These are phyloP conservation scores for Casuarina equisetifolia DNA, from an alignment of 306 rosid genomes.

Conservation along the genomic window DNA sequence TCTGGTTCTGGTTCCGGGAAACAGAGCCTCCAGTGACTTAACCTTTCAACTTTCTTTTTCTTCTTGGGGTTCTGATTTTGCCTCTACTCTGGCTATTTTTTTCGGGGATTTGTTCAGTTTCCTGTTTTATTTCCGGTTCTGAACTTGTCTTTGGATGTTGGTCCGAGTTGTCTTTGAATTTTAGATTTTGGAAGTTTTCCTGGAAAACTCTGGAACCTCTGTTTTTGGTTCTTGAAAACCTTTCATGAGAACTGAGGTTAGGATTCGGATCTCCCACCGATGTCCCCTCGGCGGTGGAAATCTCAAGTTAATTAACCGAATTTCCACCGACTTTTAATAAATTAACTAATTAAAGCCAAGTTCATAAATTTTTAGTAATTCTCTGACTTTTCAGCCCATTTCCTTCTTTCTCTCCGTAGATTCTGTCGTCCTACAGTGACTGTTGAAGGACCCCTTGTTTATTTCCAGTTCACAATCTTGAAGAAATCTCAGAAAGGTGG, in stretches of 20 bases:
- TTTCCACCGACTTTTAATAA: not conserved
- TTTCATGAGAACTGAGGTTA: not conserved
- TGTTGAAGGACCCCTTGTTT: not conserved
- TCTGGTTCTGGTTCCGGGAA: not conserved
- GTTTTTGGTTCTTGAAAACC: not conserved
- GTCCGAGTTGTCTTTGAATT: not conserved
- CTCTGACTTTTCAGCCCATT: not conserved
- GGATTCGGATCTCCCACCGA: conserved; percentile 18
- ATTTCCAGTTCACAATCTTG: not conserved
- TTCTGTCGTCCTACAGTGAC: not conserved
- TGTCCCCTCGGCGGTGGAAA: conserved; percentile 2
- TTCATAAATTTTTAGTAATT: not conserved
- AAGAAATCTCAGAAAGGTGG: conserved; percentile 8
- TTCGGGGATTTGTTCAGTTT: not conserved
- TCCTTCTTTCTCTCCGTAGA: not conserved
- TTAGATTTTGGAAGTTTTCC: not conserved
- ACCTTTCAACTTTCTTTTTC: too few relatives aligned
- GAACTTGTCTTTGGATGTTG: not conserved
- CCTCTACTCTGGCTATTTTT: not conserved
- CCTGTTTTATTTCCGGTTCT: not conserved
- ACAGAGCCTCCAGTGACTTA: not conserved
- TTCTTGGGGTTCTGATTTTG: not conserved
- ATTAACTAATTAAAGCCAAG: not conserved
- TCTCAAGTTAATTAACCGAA: not conserved
- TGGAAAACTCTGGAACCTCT: not conserved